These are phyloP conservation scores for Citrus mangshanensis DNA, from an alignment of 345 rosid species.

Conservation along the genomic window DNA sequence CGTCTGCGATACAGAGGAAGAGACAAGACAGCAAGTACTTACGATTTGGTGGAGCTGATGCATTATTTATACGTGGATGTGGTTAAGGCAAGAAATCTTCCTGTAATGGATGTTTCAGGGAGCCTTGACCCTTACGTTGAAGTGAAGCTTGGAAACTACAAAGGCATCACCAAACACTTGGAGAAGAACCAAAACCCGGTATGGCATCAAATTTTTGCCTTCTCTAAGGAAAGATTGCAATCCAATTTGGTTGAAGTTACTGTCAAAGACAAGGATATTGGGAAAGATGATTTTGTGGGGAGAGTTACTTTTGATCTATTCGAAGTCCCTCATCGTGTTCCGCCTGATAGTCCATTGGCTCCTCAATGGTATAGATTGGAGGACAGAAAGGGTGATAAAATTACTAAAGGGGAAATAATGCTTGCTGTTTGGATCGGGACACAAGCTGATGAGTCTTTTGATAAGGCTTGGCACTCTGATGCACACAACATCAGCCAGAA, in stretches of 20 bases:
- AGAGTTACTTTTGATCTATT: conserved; percentile 47
- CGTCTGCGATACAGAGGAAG: conserved; percentile 58
- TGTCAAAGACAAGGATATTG: conserved; percentile 77
- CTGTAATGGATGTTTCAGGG: conserved; percentile 79
- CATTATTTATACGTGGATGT: conserved; percentile 80
- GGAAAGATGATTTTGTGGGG: conserved; percentile 82
- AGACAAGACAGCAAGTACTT: conserved; percentile 72
- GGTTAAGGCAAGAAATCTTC: conserved; percentile 88
- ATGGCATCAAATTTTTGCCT: conserved; percentile 94
- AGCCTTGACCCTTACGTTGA: conserved; percentile 94
- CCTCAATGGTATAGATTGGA: conserved; percentile 91
- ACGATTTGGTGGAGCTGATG: conserved; percentile 95
- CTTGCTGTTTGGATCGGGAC: conserved; percentile 98
- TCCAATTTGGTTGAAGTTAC: conserved; percentile 70
- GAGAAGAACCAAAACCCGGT: conserved; percentile 83
- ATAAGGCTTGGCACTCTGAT: conserved; percentile 97
- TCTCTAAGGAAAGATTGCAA: conserved; percentile 80
- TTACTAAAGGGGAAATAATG: conserved; percentile 75
- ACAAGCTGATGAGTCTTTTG: conserved; percentile 94
- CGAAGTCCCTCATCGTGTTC: conserved; percentile 77
- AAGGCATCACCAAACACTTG: conserved; percentile 68
- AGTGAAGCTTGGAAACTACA: conserved; percentile 92
- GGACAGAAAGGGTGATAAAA: conserved; percentile 62
- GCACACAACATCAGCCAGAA: conserved; percentile 73
- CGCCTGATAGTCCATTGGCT: conserved; percentile 93